phyloP scores from a whole-genome alignment of 2,329 filamentous ascomycete species.

The Fusarium praegraminearum region DNA sequence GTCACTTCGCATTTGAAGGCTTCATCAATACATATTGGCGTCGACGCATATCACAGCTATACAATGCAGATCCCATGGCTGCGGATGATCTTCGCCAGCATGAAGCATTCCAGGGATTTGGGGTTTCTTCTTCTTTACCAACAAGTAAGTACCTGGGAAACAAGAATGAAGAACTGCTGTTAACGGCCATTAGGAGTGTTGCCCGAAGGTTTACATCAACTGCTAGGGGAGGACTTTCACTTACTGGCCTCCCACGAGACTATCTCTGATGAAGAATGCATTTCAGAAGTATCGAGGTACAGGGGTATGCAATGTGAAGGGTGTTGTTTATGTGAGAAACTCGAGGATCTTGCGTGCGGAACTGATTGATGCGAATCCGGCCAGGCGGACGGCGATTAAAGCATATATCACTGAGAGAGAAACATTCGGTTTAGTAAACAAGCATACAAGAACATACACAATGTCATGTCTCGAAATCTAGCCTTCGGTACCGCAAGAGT shows the following conservation, averaged over 20 bases:
- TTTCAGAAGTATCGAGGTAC: background rate
- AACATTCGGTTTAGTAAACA: too few relatives aligned
- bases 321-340: background rate
- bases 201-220: fast-evolving
- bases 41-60: background rate
- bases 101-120: background rate
- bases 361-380: background rate
- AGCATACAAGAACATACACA: too few relatives aligned
- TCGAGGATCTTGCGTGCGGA: background rate
- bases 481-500: too few relatives aligned
- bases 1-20: fast-evolving
- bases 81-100: fast-evolving
- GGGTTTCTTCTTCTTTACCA: fast-evolving
- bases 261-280: background rate
- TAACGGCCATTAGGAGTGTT: fast-evolving
- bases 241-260: background rate
- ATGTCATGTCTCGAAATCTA: too few relatives aligned
- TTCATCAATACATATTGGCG: background rate
- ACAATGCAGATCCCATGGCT: fast-evolving
- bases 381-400: too few relatives aligned
- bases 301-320: fast-evolving
- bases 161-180: fast-evolving
- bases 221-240: background rate
- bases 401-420: too few relatives aligned
- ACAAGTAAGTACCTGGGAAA: background rate